Conservation (phyloP, 2,329 filamentous ascomycete genomes). For the Rhynchosporium graminicola region DNA sequence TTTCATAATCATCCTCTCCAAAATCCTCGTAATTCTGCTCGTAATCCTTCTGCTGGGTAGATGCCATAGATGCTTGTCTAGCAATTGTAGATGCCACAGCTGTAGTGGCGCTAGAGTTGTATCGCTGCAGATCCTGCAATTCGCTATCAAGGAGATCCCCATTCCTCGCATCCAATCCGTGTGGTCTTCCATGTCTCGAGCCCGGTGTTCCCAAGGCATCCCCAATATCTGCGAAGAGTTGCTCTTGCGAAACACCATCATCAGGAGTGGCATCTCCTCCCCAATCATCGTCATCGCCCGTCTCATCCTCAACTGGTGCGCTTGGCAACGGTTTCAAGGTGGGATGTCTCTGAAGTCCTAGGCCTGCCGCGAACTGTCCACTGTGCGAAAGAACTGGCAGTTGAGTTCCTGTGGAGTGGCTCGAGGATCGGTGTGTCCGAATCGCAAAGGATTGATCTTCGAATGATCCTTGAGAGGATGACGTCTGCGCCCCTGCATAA, state of each 20-base stretch:
- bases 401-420: slow-evolving; percentile 24
- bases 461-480: slow-evolving; percentile 26
- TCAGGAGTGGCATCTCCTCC: slow-evolving; percentile 31
- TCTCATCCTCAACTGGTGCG: slow-evolving; percentile 36
- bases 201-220: slow-evolving; percentile 36
- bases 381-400: slow-evolving; percentile 25
- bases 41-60: slow-evolving; percentile 45
- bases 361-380: slow-evolving; percentile 15
- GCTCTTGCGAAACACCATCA: slow-evolving; percentile 39
- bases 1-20: slow-evolving; percentile 66
- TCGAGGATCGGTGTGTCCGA: slow-evolving; percentile 31
- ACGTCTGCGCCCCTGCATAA: slow-evolving; percentile 26
- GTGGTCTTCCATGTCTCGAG: slow-evolving; percentile 25
- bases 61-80: slow-evolving; percentile 53
- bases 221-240: slow-evolving; percentile 42
- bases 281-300: slow-evolving; percentile 37
- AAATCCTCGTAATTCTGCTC: slow-evolving; percentile 45
- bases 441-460: slow-evolving; percentile 31
- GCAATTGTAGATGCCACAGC: slow-evolving; percentile 46
- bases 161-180: slow-evolving; percentile 40
- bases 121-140: slow-evolving; percentile 51
- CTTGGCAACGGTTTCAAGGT: slow-evolving; percentile 40
- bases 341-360: slow-evolving; percentile 39
- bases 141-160: slow-evolving; percentile 51
- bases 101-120: slow-evolving; percentile 54